phyloP scores from a whole-genome alignment of 116 monocot species.

The Posidonia oceanica region DNA sequence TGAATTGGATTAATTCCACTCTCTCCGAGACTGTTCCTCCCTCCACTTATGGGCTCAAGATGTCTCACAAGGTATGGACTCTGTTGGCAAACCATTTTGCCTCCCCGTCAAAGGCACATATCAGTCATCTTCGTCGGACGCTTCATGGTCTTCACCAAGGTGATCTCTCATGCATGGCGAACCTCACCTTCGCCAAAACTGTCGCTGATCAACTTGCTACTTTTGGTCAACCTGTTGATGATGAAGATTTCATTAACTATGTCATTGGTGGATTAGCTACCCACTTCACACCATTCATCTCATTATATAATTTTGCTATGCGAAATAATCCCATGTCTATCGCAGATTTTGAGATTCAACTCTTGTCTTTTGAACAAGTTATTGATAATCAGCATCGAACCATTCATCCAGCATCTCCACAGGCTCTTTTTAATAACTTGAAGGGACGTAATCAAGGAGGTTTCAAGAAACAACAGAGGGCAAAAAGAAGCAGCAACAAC shows the following conservation, averaged over 20 bases:
- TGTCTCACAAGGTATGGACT: not conserved
- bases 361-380: not conserved
- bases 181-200: not conserved
- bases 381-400: not conserved
- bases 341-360: not conserved
- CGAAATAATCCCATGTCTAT: not conserved
- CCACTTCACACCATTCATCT: not conserved
- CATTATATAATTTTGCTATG: not conserved
- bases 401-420: not conserved
- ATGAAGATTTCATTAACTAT: not conserved
- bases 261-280: not conserved
- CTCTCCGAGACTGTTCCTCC: not conserved
- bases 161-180: not conserved
- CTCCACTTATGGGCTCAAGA: not conserved
- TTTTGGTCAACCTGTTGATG: not conserved
- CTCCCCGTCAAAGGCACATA: not conserved
- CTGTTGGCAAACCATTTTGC: not conserved
- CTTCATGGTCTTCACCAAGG: slow-evolving; percentile 1
- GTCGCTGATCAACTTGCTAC: not conserved
- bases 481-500: not conserved
- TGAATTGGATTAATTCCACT: not conserved
- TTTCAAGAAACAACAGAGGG: not conserved
- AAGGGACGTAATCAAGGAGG: not conserved
- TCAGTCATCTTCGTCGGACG: not conserved
- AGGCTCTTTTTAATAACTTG: not conserved